phyloP scores from a whole-genome alignment of 2,329 filamentous ascomycete genomes.

The Fragosphaeria purpurea region DNA sequence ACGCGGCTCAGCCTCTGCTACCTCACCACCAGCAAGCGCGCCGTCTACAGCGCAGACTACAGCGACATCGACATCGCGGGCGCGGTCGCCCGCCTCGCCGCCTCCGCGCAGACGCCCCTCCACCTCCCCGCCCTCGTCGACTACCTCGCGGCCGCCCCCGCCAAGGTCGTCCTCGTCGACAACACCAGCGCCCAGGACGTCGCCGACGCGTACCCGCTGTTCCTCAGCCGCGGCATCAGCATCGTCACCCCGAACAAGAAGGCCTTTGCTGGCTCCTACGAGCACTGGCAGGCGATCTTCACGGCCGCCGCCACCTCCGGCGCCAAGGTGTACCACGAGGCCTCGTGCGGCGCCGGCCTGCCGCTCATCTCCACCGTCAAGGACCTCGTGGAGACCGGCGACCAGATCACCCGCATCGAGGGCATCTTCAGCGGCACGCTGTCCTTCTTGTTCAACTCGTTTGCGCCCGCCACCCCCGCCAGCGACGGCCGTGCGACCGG shows the following conservation, averaged over 20 bases:
- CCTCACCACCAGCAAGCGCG: slow-evolving; percentile 76
- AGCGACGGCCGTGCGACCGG: slow-evolving; percentile 65
- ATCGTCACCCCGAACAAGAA: slow-evolving; percentile 99
- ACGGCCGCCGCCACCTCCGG: slow-evolving; percentile 56
- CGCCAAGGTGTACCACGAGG: slow-evolving; percentile 89
- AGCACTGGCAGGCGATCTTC: slow-evolving; percentile 84
- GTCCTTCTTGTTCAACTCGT: slow-evolving; percentile 97
- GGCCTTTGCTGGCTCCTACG: slow-evolving; percentile 74
- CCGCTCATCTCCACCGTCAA: slow-evolving; percentile 89
- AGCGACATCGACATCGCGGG: slow-evolving; percentile 38
- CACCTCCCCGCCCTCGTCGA: slow-evolving; percentile 60
- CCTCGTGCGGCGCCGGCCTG: slow-evolving; percentile 84
- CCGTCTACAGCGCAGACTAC: slow-evolving; percentile 66
- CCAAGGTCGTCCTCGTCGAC: slow-evolving; percentile 77
- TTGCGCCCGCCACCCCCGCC: slow-evolving; percentile 68
- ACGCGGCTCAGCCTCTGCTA: slow-evolving; percentile 71
- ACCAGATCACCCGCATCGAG: slow-evolving; percentile 84
- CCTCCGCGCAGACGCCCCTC: slow-evolving; percentile 55
- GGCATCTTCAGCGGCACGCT: slow-evolving; percentile 97
- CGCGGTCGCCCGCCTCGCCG: slow-evolving; percentile 49
- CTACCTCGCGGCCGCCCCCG: slow-evolving; percentile 68
- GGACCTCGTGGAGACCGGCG: slow-evolving; percentile 89
- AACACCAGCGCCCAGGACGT: slow-evolving; percentile 89
- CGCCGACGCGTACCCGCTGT: slow-evolving; percentile 70
- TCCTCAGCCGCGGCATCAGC: slow-evolving; percentile 73